Conservation (phyloP, 2,329 filamentous ascomycete genomes). For the Emmonsiellopsis sp. region DNA sequence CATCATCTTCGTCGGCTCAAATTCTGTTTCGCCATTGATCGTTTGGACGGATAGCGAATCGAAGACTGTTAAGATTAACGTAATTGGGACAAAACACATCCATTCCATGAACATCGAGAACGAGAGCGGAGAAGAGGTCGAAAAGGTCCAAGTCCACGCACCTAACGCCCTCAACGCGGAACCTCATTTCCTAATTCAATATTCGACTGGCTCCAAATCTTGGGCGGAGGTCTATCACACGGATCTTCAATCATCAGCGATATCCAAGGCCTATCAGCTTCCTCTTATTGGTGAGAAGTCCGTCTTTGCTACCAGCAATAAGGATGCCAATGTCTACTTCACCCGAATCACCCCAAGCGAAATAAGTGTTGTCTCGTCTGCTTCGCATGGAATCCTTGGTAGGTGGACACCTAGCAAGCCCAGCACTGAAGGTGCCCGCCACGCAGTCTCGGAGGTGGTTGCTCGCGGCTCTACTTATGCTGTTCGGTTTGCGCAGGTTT, state of each 20-base stretch:
- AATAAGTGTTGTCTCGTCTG: slow-evolving; percentile 63
- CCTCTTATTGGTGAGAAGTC: slow-evolving; percentile 62
- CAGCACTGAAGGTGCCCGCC: slow-evolving; percentile 43
- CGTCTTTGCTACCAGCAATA: slow-evolving; percentile 68
- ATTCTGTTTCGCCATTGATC: slow-evolving; percentile 34
- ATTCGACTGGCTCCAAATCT: slow-evolving; percentile 58
- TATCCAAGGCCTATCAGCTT: slow-evolving; percentile 72
- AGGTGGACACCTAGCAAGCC: slow-evolving; percentile 56
- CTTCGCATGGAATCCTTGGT: slow-evolving; percentile 65
- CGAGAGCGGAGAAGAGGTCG: slow-evolving; percentile 37
- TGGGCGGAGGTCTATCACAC: slow-evolving; percentile 83
- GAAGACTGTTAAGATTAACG: slow-evolving; percentile 37
- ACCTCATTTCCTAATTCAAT: slow-evolving; percentile 80
- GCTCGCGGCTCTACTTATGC: slow-evolving; percentile 64
- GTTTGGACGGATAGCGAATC: slow-evolving; percentile 36
- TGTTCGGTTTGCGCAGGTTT: slow-evolving; percentile 63
- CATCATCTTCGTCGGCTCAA: slow-evolving; percentile 32
- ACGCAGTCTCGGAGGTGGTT: slow-evolving; percentile 75
- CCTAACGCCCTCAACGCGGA: slow-evolving; percentile 62
- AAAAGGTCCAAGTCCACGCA: slow-evolving; percentile 59
- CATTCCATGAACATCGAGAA: slow-evolving; percentile 31
- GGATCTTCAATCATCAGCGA: slow-evolving; percentile 57
- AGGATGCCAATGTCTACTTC: slow-evolving; percentile 79
- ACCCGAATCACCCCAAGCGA: slow-evolving; percentile 71
- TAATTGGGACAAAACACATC: slow-evolving; percentile 35